Percentiles rank a stretch among this genome's conserved stretches.
Conservation (phyloP, 1,284 basidiomycete genomes). For the Apiotrichum akiyoshidainum region DNA sequence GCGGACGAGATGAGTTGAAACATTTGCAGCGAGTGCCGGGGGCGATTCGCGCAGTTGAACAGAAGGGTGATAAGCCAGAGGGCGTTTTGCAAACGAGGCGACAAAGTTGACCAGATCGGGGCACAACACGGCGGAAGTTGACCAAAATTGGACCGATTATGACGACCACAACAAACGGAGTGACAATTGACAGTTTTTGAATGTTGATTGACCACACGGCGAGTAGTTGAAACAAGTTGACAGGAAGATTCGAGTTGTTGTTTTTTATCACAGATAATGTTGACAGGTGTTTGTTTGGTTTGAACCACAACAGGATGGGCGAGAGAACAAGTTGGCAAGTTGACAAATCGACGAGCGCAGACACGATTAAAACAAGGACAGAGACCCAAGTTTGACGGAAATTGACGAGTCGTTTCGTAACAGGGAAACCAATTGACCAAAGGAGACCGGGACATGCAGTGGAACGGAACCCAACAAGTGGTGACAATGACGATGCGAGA, state of each 20-base stretch:
- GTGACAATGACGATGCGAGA: neutral
- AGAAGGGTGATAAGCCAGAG: conserved; percentile 3
- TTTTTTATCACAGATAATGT: neutral
- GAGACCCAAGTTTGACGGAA: neutral
- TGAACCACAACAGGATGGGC: conserved; percentile 2
- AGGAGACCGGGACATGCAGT: neutral
- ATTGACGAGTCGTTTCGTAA: neutral
- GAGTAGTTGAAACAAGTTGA: conserved; percentile 2
- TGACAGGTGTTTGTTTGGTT: conserved; percentile 3
- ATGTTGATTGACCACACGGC: neutral
- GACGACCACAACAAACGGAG: conserved; percentile 1
- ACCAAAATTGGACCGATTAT: neutral
- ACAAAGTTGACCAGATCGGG: conserved; percentile 3
- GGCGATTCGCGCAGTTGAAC: conserved; percentile 3
- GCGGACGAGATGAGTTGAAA: conserved; percentile 19
- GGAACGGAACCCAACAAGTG: neutral
- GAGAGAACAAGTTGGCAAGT: neutral
- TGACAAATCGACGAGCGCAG: conserved; percentile 9
- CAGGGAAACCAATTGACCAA: neutral
- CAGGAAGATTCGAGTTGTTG: neutral
- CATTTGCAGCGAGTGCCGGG: conserved; percentile 8
- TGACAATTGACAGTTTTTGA: conserved; percentile 1
- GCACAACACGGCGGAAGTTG: neutral
- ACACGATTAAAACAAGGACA: conserved; percentile 7
- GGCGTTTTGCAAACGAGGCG: conserved; percentile 2